Conservation (phyloP, 2,329 filamentous ascomycete species). For the Fusarium lateritium region DNA sequence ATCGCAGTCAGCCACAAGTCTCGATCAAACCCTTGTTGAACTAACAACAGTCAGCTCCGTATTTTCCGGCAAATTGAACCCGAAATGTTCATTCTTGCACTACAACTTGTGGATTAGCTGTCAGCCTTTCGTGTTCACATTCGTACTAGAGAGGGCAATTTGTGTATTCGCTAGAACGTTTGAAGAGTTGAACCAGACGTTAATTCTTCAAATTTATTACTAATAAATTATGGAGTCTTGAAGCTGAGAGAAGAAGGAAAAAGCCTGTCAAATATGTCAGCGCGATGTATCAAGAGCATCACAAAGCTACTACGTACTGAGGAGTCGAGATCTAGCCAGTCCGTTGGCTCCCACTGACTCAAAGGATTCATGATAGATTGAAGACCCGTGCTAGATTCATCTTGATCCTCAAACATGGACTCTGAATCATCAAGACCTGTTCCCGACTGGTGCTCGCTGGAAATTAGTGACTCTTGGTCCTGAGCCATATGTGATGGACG, state of each 20-base stretch:
- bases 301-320: not conserved
- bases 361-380: constrained; percentile 14
- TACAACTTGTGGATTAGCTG: not conserved
- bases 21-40: not conserved
- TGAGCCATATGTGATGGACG: not conserved
- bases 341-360: constrained; percentile 29
- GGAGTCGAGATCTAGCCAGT: constrained; percentile 32
- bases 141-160: too few species aligned
- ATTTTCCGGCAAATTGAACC: not conserved
- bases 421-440: constrained; percentile 18
- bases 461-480: not conserved
- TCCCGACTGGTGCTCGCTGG: constrained; percentile 11
- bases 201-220: not conserved
- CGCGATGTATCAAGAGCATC: fast-evolving
- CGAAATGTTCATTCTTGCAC: not conserved
- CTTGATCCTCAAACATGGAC: constrained; percentile 3
- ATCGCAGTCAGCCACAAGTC: not conserved
- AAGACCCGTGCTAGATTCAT: not conserved
- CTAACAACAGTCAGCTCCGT: not conserved
- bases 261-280: not conserved
- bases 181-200: too few species aligned
- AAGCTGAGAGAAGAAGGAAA: constrained; percentile 24
- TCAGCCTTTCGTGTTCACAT: not conserved
- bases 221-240: constrained; percentile 17
- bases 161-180: too few species aligned